Base-by-base conservation (phyloP, 179 eudicot species). In the Drosera spatulata region DNA sequence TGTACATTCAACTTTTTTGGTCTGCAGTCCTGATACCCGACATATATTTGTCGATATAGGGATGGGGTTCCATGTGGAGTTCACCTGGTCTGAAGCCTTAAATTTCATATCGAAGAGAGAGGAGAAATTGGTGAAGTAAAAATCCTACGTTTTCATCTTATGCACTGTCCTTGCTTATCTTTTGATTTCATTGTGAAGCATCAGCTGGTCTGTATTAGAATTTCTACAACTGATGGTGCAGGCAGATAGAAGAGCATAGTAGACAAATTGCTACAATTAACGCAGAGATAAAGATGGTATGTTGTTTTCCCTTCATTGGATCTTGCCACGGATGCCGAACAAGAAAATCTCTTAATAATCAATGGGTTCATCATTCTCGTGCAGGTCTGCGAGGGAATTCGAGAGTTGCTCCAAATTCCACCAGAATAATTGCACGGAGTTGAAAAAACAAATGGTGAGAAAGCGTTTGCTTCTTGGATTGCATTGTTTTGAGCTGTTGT, bases 41-140 rank as follows among this genome's bases (percentile, higher is more conserved):
- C 86, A 56, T 58, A 88, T 91, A 72, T 88, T 79, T 77, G 96
- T 91, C 8, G 95, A 91, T 65, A 75, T 91, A 71, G 95, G 98
- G 58, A 84, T 85, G 63, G 98, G 98, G 60, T 91, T 91, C 71
- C 91, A 88, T 69, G 96, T 91, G 50, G 96, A 91, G 73, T 84
- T 91, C 71, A 85, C 96, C 37, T 91, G 96, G 95, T 73, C 86
- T 61, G 98, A 91, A 86, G 98, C 96, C 65, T 57, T 91, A 58
- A 67, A 62, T 6, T 88, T 61, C 66, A 91, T 91, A 39, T 56
- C 84, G 47, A 79, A 79, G 8, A 84, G 86, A 73, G 98, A 88
- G 76, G 89, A 83, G 67, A 80, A 73, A 53, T 65, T 88, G 61
- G 74, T 81, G 81, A 82, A 81, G 96, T 88, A 77, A 61, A 55